Conservation (phyloP, 2,329 filamentous ascomycete genomes). For the Fusarium solani-melongenae region DNA sequence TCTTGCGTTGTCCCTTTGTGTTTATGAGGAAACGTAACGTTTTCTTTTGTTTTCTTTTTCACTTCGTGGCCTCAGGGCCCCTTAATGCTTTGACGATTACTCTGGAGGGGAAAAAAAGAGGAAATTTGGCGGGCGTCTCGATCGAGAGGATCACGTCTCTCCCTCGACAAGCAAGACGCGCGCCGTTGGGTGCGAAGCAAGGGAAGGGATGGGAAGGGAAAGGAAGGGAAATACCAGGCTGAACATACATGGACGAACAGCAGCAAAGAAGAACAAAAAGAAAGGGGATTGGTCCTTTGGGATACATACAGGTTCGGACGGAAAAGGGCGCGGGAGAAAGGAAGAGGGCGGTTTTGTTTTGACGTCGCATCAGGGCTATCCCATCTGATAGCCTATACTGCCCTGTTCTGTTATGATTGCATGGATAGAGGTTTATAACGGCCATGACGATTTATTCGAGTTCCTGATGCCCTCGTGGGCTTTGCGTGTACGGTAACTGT, state of each 20-base stretch:
- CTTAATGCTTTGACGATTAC: constrained; percentile 43
- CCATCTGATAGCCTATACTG: constrained; percentile 20
- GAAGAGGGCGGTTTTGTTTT: constrained; percentile 22
- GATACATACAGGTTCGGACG: constrained; percentile 39
- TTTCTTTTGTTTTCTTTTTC: constrained; percentile 36
- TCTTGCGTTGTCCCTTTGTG: constrained; percentile 43
- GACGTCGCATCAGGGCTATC: constrained; percentile 31
- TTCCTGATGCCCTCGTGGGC: not conserved
- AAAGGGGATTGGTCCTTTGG: constrained; percentile 28
- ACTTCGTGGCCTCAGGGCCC: constrained; percentile 29
- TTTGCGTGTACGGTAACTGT: constrained; percentile 1
- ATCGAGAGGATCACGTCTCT: constrained; percentile 37
- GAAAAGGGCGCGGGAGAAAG: constrained; percentile 31
- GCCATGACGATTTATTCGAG: constrained; percentile 34
- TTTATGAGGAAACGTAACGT: constrained; percentile 42
- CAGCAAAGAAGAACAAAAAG: constrained; percentile 23
- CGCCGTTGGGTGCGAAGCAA: not conserved
- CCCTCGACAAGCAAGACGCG: constrained; percentile 21
- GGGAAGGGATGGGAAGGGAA: not conserved
- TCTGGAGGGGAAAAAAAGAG: constrained; percentile 11
- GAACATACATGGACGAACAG: constrained; percentile 28
- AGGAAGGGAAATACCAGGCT: constrained; percentile 27
- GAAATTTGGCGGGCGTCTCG: constrained; percentile 18
- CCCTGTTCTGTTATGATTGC: constrained; percentile 33
- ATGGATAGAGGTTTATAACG: constrained; percentile 39